Conservation (phyloP, 169 alveolate genomes). For the Cryptosporidium ubiquitum region DNA sequence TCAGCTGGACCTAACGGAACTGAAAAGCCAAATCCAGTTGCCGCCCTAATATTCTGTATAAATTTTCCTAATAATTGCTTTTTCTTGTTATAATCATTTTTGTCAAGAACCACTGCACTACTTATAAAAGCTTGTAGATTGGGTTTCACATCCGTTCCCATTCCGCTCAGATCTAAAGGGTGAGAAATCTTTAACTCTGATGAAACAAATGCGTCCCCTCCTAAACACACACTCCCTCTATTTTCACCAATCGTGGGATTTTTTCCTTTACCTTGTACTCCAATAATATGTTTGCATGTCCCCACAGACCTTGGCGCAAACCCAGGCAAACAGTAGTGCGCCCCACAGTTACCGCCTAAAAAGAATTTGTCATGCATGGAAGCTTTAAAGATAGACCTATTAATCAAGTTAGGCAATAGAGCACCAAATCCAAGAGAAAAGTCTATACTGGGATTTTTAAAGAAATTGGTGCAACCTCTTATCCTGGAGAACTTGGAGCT, state of each 20-base stretch:
- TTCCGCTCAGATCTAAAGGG: slow-evolving; percentile 16
- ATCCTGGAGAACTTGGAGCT: background rate
- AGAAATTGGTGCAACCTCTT: background rate
- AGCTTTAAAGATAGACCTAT: background rate
- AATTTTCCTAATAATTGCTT: background rate
- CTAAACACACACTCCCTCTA: background rate
- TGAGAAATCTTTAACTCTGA: slow-evolving; percentile 15
- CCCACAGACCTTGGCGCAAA: slow-evolving; percentile 66
- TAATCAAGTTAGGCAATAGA: slow-evolving; percentile 15
- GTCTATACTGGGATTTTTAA: slow-evolving; percentile 2
- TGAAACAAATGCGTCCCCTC: slow-evolving; percentile 31
- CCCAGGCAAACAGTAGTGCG: slow-evolving; percentile 40
- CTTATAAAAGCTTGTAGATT: slow-evolving; percentile 14
- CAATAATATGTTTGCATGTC: slow-evolving; percentile 8
- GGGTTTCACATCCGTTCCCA: slow-evolving; percentile 19
- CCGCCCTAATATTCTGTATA: slow-evolving; percentile 23
- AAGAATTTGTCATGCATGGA: slow-evolving; percentile 59
- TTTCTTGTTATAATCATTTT: background rate
- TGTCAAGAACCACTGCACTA: slow-evolving; percentile 16
- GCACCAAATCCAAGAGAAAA: slow-evolving; percentile 41
- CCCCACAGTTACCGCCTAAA: slow-evolving; percentile 65
- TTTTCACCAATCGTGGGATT: too few species aligned
- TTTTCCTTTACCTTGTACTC: background rate
- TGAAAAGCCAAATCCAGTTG: slow-evolving; percentile 56
- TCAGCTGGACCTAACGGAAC: slow-evolving; percentile 44